Evolutionary conservation across 768 basidiomycete genomes (phyloP), one percentile per base, ranked within the genome.

Genomic region (Mycena maculata): DNA sequence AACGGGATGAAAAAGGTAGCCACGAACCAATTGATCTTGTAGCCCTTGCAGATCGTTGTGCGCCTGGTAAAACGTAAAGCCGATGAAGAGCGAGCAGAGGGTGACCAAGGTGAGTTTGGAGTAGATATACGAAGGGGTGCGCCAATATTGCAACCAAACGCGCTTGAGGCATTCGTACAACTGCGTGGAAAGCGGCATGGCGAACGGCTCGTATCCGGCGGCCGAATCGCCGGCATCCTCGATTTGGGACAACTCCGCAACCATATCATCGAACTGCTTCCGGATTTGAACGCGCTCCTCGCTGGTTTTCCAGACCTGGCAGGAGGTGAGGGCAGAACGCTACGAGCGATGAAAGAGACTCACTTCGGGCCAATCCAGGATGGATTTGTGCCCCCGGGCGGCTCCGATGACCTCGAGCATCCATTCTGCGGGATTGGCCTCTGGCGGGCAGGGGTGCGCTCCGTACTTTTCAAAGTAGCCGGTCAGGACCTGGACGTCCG

Each of bases 401-500:
- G 84, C 83, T 28, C 84, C 84, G 63, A 84, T 85, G 31, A 80
- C 83, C 31, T 80, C 76, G 44, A 85, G 76, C 76, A 77, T 78
- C 76, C 79, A 84, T 70, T 86, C 85, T n/a, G 85, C 84, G 4
- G 90, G 89, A 71, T 92, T 92, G 71, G 83, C 90, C 10, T 84
- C 80, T 6, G 80, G 72, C 0, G 82, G 82, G 61, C 91, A 91
- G 11, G 71, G 68, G 3, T 81, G 76, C 2, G 84, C 87, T 22
- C 90, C 90, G 56, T 87, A 85, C 9, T 75, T 71, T 74, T 90
- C 86, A 66, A 92, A 90, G 77, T 92, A 92, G 20, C 79, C 75
- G 60, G 88, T 82, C 44, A 91, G 74, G n/a, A n/a, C n/a, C n/a
- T n/a, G n/a, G n/a, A n/a, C n/a, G n/a, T n/a, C n/a, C n/a, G n/a